Base-by-base conservation (phyloP, 768 basidiomycete genomes). In the Asterophora lycoperdoides region DNA sequence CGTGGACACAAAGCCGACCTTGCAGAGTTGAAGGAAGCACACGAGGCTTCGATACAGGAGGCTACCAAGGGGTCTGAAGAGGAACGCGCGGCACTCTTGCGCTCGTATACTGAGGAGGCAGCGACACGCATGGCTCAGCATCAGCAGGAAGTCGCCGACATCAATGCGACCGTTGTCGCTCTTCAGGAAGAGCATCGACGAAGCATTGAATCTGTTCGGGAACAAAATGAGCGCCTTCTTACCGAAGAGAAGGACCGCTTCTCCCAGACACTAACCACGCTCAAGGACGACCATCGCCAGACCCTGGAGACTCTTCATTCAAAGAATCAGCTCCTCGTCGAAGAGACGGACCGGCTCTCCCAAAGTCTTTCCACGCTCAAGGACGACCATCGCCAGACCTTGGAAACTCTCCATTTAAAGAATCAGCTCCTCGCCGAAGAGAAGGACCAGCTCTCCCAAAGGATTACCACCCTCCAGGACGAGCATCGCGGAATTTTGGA, bases 1-100 rank as follows among this genome's bases (percentile, higher is more conserved):
- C 73, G 65, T 30, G 71, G 71, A 8, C 83, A 89, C 55, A 72
- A 78, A 40, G 75, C 74, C 49, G 81, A 84, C 38, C 51, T 79
- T n/a, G 61, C 69, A 6, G 62, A 70, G 26, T 61, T 86, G 51
- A 74, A 76, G 60, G 64, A 63, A 6, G 63, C 69, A 4, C 83
- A 89, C 57, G 64, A 73, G 14, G 55, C 62, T 7, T 67, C 65
- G 2, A 55, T 84, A 23, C 56, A 67, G 5, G 63, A 68, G 13
- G 56, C 56, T 1, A 41, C 51, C 18, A 28, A 60, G 11, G 57
- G 62, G 45, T 51, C 58, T 4, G 66, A 73, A 20, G 54, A 61
- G 18, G 54, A 69, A 34, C 65, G 30, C 34, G 39, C 38, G 23
- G 36, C 64, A 8, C 60, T 75, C 28, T 51, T 66, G 30, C 60